Evolutionary conservation across 768 basidiomycete species (phyloP), one percentile per base, ranked within the genome.

Genomic region (Russula sp.): DNA sequence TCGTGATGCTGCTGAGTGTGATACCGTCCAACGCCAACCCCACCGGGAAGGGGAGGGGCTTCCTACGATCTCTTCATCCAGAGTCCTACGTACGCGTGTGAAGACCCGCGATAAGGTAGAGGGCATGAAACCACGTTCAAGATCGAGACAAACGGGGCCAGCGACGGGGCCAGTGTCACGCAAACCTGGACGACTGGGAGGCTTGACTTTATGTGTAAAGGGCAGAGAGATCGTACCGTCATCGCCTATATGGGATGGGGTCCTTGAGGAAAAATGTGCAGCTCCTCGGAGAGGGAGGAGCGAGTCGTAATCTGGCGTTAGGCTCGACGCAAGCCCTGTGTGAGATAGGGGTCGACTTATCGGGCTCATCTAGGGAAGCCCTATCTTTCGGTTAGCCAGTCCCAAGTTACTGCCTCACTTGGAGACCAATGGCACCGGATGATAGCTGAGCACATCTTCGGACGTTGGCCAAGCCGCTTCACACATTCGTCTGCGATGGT

Each of bases 341-440:
- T 63, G 56, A 47, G 61, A 59, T 59, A 59, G 57, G 61, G 51
- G 57, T 42, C 39, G 57, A 58, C 61, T 52, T 63, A 63, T 63
- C 61, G 57, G 45, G 45, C 22, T 34, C 61, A 63, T 63, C 61
- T 58, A 63, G 61, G n/a, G n/a, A 63, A 63, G 61, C 51, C 52
- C 32, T 53, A 42, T 45, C 50, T 58, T 41, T 35, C 51, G 36
- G 18, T 58, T 29, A 29, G 25, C 20, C 38, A n/a, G 18, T 5
- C 10, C n/a, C 20, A n/a, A 46, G 50, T 34, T 47, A 22, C 41
- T 62, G 32, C 48, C 48, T 58, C 57, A 49, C 38, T 49, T 2
- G 51, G 41, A 53, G 61, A 39, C 20, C 46, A 34, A 41, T 35
- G 46, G 29, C 10, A 32, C 49, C 56, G 14, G 39, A 18, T 34